Conservation (phyloP, 2,329 filamentous ascomycete genomes). For the Daldinia sp. region DNA sequence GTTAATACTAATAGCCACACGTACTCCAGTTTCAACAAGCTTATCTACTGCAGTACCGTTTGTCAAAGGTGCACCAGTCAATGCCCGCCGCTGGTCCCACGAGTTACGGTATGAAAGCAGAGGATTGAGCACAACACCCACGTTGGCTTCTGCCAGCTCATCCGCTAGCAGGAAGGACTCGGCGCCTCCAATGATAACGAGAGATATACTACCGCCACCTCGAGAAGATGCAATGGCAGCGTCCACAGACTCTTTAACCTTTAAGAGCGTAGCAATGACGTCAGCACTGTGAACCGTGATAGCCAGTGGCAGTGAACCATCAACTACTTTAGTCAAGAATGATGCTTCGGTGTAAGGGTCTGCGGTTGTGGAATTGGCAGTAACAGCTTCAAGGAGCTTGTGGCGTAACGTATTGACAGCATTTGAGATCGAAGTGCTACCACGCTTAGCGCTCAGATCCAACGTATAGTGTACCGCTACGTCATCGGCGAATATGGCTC, state of each 20-base stretch:
- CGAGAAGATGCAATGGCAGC: slow-evolving; percentile 48
- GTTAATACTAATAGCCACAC: slow-evolving; percentile 67
- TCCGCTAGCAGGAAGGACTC: slow-evolving; percentile 71
- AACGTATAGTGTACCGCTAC: slow-evolving; percentile 71
- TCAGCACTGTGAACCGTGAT: slow-evolving; percentile 73
- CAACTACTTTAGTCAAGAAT: slow-evolving; percentile 66
- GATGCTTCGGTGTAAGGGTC: slow-evolving; percentile 62
- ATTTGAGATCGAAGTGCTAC: slow-evolving; percentile 63
- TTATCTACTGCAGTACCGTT: slow-evolving; percentile 72
- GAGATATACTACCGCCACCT: slow-evolving; percentile 53
- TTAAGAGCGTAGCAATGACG: slow-evolving; percentile 69
- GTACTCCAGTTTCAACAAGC: slow-evolving; percentile 70
- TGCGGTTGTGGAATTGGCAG: slow-evolving; percentile 52
- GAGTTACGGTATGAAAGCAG: slow-evolving; percentile 64
- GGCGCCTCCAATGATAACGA: slow-evolving; percentile 72
- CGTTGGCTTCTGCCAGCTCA: slow-evolving; percentile 67
- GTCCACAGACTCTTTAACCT: slow-evolving; percentile 69
- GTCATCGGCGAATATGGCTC: slow-evolving; percentile 66
- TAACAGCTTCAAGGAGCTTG: slow-evolving; percentile 66
- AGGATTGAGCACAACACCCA: slow-evolving; percentile 71
- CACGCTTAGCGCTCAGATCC: slow-evolving; percentile 59
- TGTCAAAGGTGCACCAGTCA: slow-evolving; percentile 74
- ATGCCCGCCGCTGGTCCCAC: slow-evolving; percentile 73
- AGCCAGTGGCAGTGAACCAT: slow-evolving; percentile 66
- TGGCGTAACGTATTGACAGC: slow-evolving; percentile 64